These are phyloP conservation scores for Coniophora puteana DNA, from an alignment of 1,284 basidiomycete species.

Conservation along the genomic window DNA sequence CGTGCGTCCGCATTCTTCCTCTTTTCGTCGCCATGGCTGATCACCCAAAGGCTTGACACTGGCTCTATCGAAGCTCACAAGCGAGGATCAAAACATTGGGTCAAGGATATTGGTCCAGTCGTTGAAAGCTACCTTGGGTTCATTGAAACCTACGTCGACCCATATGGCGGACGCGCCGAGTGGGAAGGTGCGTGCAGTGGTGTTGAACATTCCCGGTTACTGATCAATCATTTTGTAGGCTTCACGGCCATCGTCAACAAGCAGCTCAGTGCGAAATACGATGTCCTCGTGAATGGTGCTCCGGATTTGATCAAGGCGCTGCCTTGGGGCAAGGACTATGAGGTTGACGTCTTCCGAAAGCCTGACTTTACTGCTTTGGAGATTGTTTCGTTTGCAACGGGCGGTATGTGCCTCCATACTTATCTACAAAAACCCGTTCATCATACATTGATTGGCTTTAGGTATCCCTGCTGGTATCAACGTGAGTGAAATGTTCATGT, in stretches of 20 bases:
- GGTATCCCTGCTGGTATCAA: conserved; percentile 85
- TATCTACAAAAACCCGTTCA: conserved; percentile 2
- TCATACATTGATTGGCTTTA: conserved; percentile 13
- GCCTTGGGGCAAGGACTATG: conserved; percentile 82
- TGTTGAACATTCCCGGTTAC: background rate
- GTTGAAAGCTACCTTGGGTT: conserved; percentile 86
- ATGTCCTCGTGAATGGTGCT: conserved; percentile 68
- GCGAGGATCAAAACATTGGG: conserved; percentile 74
- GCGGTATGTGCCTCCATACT: conserved; percentile 43
- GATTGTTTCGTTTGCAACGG: conserved; percentile 77
- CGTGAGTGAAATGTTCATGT: conserved; percentile 65
- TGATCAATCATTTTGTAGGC: conserved; percentile 36
- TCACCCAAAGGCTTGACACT: conserved; percentile 51
- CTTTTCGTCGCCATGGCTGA: background rate
- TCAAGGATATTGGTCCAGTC: conserved; percentile 81
- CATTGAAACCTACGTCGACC: conserved; percentile 80
- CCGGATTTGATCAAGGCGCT: conserved; percentile 75
- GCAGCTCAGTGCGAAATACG: conserved; percentile 75
- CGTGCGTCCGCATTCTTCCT: conserved; percentile 40
- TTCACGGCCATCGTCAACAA: conserved; percentile 89
- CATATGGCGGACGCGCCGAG: conserved; percentile 78
- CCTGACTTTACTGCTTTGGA: conserved; percentile 86
- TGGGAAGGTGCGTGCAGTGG: conserved; percentile 84
- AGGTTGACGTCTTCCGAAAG: conserved; percentile 79
- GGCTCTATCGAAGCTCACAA: conserved; percentile 80